Evolutionary conservation across 1,284 basidiomycete genomes (phyloP), one percentile per base, ranked within the genome.

Genomic region (Moesziomyces globuligerus): DNA sequence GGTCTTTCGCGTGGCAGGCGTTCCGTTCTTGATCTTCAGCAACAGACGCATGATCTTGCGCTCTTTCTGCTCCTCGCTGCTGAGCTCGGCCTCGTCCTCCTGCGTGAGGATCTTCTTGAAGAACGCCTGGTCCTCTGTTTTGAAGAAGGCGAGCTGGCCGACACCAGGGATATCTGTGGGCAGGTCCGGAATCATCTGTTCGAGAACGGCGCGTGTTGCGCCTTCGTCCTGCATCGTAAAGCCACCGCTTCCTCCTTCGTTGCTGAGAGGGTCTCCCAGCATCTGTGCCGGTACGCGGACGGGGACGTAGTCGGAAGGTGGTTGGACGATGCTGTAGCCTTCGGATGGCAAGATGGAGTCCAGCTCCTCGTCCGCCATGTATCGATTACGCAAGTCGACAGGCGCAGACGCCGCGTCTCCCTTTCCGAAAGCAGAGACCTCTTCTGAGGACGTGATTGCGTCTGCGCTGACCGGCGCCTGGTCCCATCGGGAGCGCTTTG

Each of bases 31-130:
- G 85, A 98, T 98, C 85, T 98, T 98, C 78, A 98, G 88, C 44
- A 98, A 85, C n/a, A 98, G 85, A n/a, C 94, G 90, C 94, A 98
- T 98, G 79, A 98, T 98, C 85, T 98, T 98, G 80, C 94, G 89
- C 85, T 98, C 96, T 85, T 98, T 98, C 87, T 98, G 91, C 85
- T 98, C 96, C 50, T 98, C 96, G n/a, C 94, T 89, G 1, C 92
- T 89, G 48, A 98, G 86, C n/a, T 67, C 79, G 26, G 77, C 74
- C 84, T 97, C 91, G 83, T 96, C 93, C 78, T 94, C 92, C 83
- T 95, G 92, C 75, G 92, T 93, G 47, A 96, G 84, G 65, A 98
- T 96, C 84, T 97, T 97, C 57, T 93, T 90, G 76, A 98, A 98
- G 84, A 98, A 98, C 81, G 94, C 90, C 5, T 94, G 93, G 81